Evolutionary conservation across 768 basidiomycete genomes (phyloP).

Genomic region (Hygrophorus pudorinus): DNA sequence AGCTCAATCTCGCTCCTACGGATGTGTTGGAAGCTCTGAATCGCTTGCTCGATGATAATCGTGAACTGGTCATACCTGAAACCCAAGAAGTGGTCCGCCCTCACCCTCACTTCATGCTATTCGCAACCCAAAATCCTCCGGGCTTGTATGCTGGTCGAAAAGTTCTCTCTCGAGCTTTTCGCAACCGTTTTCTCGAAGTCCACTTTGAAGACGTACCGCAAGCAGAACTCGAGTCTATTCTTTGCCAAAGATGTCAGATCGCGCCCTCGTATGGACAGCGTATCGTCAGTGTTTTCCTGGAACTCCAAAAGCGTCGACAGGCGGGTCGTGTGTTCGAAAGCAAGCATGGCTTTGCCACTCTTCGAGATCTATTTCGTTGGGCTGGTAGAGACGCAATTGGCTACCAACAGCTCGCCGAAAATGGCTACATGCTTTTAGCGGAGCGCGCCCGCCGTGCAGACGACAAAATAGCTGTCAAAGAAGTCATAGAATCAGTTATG

Average conservation of each 20-base stretch:
- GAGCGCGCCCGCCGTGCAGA: constrained; percentile 80
- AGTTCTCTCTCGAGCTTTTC: constrained; percentile 88
- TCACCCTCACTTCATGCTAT: constrained; percentile 94
- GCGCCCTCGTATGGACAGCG: constrained; percentile 88
- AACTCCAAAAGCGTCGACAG: constrained; percentile 88
- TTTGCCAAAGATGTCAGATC: constrained; percentile 87
- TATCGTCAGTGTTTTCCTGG: constrained; percentile 87
- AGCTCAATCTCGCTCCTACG: constrained; percentile 94
- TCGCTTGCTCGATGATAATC: constrained; percentile 92
- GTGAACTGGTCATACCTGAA: constrained; percentile 91
- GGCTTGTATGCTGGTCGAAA: constrained; percentile 94
- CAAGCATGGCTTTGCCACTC: constrained; percentile 92
- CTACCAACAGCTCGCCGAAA: constrained; percentile 88
- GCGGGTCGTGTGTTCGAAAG: constrained; percentile 92
- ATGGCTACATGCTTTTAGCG: constrained; percentile 95
- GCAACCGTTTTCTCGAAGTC: constrained; percentile 95
- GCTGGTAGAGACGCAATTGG: constrained; percentile 82
- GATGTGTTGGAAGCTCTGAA: constrained; percentile 98
- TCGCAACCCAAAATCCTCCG: constrained; percentile 97
- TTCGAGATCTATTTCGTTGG: constrained; percentile 97
- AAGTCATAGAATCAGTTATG: constrained; percentile 85
- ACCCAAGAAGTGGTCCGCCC: constrained; percentile 91
- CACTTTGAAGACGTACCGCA: constrained; percentile 97
- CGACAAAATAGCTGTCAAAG: constrained; percentile 84
- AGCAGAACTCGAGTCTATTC: constrained; percentile 82